Base-by-base conservation (phyloP, 306 rosid genomes). In the Sophora flavescens region DNA sequence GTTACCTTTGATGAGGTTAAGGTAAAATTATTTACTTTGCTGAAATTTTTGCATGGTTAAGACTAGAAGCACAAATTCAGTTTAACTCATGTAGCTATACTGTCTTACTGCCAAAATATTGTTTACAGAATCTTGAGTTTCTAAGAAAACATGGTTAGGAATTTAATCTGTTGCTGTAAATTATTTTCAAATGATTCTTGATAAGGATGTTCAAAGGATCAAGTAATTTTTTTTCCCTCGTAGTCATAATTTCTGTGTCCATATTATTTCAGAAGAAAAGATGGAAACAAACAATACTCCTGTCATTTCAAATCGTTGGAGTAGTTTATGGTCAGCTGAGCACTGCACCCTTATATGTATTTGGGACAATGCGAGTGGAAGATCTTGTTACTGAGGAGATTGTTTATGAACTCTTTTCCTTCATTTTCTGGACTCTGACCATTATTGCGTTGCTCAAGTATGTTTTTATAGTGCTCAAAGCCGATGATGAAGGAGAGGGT, bases 291-390 rank as follows among this genome's bases (percentile, higher is more conserved):
- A 84, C 88, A 35, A 56, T 86, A 60, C 89, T 90, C 47, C 65
- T 90, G 36, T 90, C 96, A 30, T 90, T 88, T 82, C 97, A 92
- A 84, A 89, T 90, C 75, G 79, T 92, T 73, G 97, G 97, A 76
- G 86, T 92, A 39, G 86, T 89, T 74, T 92, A 86, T 79, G 96
- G 97, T 59, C 97, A 92, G 70, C 78, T 92, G 22, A 84, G 93
- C 84, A 87, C 93, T 18, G 92, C 97, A 38, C 97, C 97, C 39
- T 78, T 92, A 1, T 92, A 88, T 66, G 96, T 92, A 8, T 88
- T 90, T 69, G 90, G 85, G 63, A 92, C 93, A 68, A 79, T 92
- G 78, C 61, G 28, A 33, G 35, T 33, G 32, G 14, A 15, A 4
- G 84, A 85, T 79, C 77, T 85, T 63, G 28, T 3, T 48, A 79